Base-by-base conservation (phyloP, 345 rosid genomes). In the Mallotus nudiflorus region DNA sequence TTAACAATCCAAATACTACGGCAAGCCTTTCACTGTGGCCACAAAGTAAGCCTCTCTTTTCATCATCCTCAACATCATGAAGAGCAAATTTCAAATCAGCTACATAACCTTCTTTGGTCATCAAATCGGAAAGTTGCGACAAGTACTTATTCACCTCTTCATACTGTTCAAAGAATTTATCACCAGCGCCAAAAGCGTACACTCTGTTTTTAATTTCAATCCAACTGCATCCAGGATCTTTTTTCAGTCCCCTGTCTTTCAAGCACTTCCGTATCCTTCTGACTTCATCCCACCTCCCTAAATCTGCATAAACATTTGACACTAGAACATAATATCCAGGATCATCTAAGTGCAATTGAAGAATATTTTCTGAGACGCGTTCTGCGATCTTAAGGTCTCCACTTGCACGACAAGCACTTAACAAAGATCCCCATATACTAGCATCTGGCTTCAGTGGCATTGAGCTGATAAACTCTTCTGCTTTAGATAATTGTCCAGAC, bases 21-120 rank as follows among this genome's bases (percentile, higher is more conserved):
- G 93, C 93, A 48, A 88, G 80, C 84, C 93, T 88, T 78, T 86
- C 93, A 44, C 91, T 88, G 68, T 88, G 93, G 55, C 83, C 90
- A 70, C 77, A 83, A 39, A 88, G 81, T 71, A 85, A 67, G 64
- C 79, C 83, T 80, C 78, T 81, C 82, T 88, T 88, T 66, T 86
- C 91, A 74, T 83, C 85, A 25, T 86, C 87, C 45, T 79, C 82
- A 33, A 88, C 77, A 65, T 85, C 84, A 78, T 86, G 93, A 14
- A 83, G 52, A 71, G 83, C 89, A 62, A 74, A 80, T 70, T 78
- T 69, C 73, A 86, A 50, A 81, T 89, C 85, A 24, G 89, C 83
- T 45, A 80, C 68, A 77, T 89, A 85, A 67, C 93, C 91, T 82
- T 85, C 85, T 73, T 81, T 83, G 33, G 85, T 78, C 84, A 86